A percentile compares a stretch with the other conserved stretches of the same genome.
These are phyloP conservation scores for Cupressus sempervirens DNA, from an alignment of 75 land plant genomes.

Conservation along the genomic window DNA sequence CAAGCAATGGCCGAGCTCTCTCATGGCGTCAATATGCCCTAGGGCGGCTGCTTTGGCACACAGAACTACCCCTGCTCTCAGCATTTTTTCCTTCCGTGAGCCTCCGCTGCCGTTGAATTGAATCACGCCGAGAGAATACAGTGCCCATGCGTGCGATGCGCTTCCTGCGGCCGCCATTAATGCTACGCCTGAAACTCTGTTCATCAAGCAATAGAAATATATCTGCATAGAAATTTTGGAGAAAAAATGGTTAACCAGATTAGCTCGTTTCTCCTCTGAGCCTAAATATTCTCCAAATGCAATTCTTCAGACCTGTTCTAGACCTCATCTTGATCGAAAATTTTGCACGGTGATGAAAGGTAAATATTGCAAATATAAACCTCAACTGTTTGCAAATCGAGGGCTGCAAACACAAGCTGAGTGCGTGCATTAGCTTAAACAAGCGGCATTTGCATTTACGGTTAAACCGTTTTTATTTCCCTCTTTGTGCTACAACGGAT, in stretches of 20 bases:
- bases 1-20: slow-evolving; percentile 36
- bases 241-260: background rate
- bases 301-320: background rate
- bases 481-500: background rate
- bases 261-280: background rate
- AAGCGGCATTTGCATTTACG: no score
- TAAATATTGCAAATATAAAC: no score
- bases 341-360: no score
- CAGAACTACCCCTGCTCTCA: slow-evolving; percentile 28
- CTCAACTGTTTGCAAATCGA: no score
- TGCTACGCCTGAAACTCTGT: slow-evolving; percentile 18
- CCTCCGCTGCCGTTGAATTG: slow-evolving; percentile 43
- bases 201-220: slow-evolving; percentile 34
- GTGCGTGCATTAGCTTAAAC: no score
- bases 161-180: slow-evolving; percentile 26
- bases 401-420: no score
- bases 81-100: slow-evolving; percentile 29
- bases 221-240: slow-evolving; percentile 13
- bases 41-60: slow-evolving; percentile 33
- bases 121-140: slow-evolving; percentile 31
- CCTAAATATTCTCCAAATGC: no score
- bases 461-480: no score
- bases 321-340: no score
- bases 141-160: slow-evolving; percentile 21
- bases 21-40: slow-evolving; percentile 31